Base-by-base conservation (phyloP, 2,329 filamentous ascomycete species). In the Trichophaea hybrida region DNA sequence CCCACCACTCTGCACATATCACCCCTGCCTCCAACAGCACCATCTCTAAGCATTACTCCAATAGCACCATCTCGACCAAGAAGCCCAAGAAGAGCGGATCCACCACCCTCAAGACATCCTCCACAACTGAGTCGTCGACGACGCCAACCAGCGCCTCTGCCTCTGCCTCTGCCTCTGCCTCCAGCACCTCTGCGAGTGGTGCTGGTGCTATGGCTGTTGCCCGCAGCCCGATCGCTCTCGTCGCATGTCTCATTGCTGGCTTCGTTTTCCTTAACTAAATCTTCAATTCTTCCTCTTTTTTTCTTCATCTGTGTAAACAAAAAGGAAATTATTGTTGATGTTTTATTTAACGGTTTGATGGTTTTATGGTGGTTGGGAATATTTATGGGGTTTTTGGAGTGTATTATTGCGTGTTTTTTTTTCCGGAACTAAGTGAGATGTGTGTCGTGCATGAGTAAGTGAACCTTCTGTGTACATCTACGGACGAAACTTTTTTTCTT, bases 261-360 rank as follows among this genome's bases (percentile, higher is more conserved):
- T 55, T 64, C 37, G 38, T 64, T 33, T 64, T 61, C 61, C 56
- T 64, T 56, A 64, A 64, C 62, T 64, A 63, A 40, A 49, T 59
- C 52, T 34, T 59, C 38, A 34, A 48, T 33, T 33, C 51, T 52
- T 57, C 51, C 34, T 34, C 57, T 37, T 43, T 57, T 60, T 53
- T 48, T 43, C 43, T 62, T 55, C 55, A 31, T 43, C n/a, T 43
- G 10, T 43, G 10, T 43, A 10, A 43, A 15, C n/a, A 15, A 12
- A 15, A 10, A 12, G 38, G 10, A 12, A 43, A 43, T 15, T 43
- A 1, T 31, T 13, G 8, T 50, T 17, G 8, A 13, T 13, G 12
- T 32, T 50, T 50, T 13, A 12, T 4, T 10, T 50, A 50, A 50
- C 31, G 46, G 46, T 15, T 15, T 50, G 46, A 50, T 50, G n/a